Percentiles rank a stretch among this genome's conserved stretches.
These are phyloP conservation scores for Microascus cirrosus DNA, from an alignment of 2,329 filamentous ascomycete species.

Conservation along the genomic window DNA sequence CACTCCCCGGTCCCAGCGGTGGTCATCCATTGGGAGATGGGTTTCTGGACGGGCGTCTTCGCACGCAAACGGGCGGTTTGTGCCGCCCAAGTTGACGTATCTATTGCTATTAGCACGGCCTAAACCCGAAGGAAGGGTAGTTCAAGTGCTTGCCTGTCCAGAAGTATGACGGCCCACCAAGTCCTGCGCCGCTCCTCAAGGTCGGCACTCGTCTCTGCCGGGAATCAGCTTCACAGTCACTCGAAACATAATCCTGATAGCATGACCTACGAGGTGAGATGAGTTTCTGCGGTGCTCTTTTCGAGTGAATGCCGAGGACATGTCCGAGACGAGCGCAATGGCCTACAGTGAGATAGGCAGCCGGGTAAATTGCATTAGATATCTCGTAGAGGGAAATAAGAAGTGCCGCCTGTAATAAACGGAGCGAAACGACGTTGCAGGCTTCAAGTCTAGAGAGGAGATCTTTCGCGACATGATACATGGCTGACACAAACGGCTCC, in stretches of 20 bases:
- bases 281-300: background rate
- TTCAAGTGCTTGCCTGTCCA: background rate
- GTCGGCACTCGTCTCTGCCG: background rate
- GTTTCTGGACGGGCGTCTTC: background rate
- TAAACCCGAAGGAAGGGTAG: background rate
- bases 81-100: background rate
- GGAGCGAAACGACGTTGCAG: background rate
- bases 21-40: background rate
- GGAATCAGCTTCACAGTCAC: background rate
- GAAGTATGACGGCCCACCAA: background rate
- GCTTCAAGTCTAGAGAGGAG: background rate
- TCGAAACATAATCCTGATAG: background rate
- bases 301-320: background rate
- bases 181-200: background rate
- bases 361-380: background rate
- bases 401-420: background rate
- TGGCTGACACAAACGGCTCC: no score
- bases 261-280: background rate
- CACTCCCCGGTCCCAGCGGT: no score
- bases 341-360: background rate
- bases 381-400: background rate
- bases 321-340: background rate
- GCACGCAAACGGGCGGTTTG: background rate
- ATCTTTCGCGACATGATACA: background rate
- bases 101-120: background rate